These are phyloP conservation scores for Mycena maculata DNA, from an alignment of 768 basidiomycete species.

Conservation along the genomic window DNA sequence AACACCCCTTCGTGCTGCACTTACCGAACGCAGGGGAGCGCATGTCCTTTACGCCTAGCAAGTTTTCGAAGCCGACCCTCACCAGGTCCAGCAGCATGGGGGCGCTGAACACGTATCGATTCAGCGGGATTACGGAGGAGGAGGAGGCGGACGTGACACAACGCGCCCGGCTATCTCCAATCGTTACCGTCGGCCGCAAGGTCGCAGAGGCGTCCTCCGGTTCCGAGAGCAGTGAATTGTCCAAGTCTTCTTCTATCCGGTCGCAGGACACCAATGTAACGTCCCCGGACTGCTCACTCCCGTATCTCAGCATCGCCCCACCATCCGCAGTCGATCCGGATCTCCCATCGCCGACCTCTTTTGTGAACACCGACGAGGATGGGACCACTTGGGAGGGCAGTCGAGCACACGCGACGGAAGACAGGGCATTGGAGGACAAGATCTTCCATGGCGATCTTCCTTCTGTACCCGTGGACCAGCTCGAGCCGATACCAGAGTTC, in stretches of 20 bases:
- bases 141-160: conserved; percentile 77
- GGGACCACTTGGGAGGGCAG: conserved; percentile 72
- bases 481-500: conserved; percentile 53
- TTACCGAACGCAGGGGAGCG: conserved; percentile 64
- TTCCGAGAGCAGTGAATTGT: conserved; percentile 63
- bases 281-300: conserved; percentile 56
- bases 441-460: conserved; percentile 65
- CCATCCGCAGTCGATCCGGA: conserved; percentile 53
- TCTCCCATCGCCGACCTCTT: conserved; percentile 64
- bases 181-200: conserved; percentile 40
- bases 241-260: conserved; percentile 57
- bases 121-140: conserved; percentile 57
- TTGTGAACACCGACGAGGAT: conserved; percentile 63
- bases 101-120: conserved; percentile 51
- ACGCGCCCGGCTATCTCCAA: conserved; percentile 56
- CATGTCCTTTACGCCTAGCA: conserved; percentile 60
- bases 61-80: conserved; percentile 55
- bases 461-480: conserved; percentile 46
- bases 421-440: conserved; percentile 62
- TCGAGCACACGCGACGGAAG: conserved; percentile 28
- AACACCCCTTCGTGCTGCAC: conserved; percentile 74
- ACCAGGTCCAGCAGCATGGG: conserved; percentile 50
- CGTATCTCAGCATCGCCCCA: conserved; percentile 44
- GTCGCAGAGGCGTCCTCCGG: conserved; percentile 57
- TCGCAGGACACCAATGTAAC: conserved; percentile 64